Percentiles rank a stretch among this genome's conserved stretches.
Evolutionary conservation across 352 stramenopile species (phyloP).

Genomic region (Globisporangium orthogonon): DNA sequence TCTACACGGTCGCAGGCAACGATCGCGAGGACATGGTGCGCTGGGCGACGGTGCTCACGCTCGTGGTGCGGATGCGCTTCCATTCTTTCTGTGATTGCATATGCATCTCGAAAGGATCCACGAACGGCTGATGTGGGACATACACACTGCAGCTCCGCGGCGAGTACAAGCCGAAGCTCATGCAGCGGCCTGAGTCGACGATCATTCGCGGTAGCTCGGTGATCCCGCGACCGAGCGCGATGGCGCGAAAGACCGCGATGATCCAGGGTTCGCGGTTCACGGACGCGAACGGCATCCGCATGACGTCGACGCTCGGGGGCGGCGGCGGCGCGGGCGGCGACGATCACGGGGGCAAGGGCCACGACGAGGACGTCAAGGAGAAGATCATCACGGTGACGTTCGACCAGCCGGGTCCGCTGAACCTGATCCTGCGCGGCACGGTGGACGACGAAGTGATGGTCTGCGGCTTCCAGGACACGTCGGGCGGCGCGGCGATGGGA

Average conservation of each 20-base stretch:
- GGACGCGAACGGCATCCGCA: conserved; percentile 72
- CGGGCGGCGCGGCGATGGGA: conserved; percentile 25
- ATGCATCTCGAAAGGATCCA: no score
- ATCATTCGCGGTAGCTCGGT: conserved; percentile 85
- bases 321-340: conserved; percentile 15
- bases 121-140: neutral
- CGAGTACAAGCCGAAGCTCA: conserved; percentile 88
- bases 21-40: conserved; percentile 86
- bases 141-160: conserved; percentile 43
- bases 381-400: conserved; percentile 88
- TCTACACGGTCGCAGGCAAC: conserved; percentile 84
- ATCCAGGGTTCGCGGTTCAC: conserved; percentile 66
- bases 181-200: conserved; percentile 76
- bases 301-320: conserved; percentile 49
- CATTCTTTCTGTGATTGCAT: neutral
- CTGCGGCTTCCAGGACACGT: conserved; percentile 61
- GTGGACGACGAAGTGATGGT: conserved; percentile 89
- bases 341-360: conserved; percentile 41
- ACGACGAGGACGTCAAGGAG: conserved; percentile 77
- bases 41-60: conserved; percentile 82
- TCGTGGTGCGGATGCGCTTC: conserved; percentile 45
- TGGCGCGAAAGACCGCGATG: conserved; percentile 66
- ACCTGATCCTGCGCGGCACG: conserved; percentile 71
- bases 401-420: conserved; percentile 61
- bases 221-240: conserved; percentile 62